These are phyloP conservation scores for Ascodesmis nigricans DNA, from an alignment of 495 filamentous ascomycete species.

Conservation along the genomic window DNA sequence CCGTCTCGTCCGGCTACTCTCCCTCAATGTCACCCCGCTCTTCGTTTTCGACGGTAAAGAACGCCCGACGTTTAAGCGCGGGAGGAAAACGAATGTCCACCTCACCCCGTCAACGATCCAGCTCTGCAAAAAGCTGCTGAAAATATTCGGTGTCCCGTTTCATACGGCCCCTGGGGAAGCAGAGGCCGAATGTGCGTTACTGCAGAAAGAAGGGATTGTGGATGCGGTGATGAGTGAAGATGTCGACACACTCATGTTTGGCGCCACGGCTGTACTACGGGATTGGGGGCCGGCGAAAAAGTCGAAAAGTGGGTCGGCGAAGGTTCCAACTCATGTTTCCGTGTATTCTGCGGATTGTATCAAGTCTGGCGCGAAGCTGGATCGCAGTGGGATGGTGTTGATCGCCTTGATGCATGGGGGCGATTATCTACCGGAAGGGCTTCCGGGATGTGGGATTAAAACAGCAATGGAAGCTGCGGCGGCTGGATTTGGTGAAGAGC, in stretches of 20 bases:
- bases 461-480: slow-evolving; percentile 72
- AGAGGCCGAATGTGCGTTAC: slow-evolving; percentile 80
- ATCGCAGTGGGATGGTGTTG: slow-evolving; percentile 75
- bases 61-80: slow-evolving; percentile 79
- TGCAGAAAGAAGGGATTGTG: slow-evolving; percentile 67
- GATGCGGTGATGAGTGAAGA: slow-evolving; percentile 95
- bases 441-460: slow-evolving; percentile 70
- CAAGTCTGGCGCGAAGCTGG: slow-evolving; percentile 35
- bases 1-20: slow-evolving; percentile 62
- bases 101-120: slow-evolving; percentile 30
- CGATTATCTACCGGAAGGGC: slow-evolving; percentile 78
- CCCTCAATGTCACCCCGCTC: slow-evolving; percentile 60
- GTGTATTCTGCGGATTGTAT: slow-evolving; percentile 41
- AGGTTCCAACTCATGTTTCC: slow-evolving; percentile 62
- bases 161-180: slow-evolving; percentile 89
- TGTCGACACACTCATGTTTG: slow-evolving; percentile 97
- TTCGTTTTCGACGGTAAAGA: slow-evolving; percentile 91
- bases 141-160: slow-evolving; percentile 61
- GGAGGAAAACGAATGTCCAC: slow-evolving; percentile 35
- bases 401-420: slow-evolving; percentile 91
- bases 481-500: slow-evolving; percentile 63
- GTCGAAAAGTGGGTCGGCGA: slow-evolving; percentile 26
- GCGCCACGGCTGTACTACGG: slow-evolving; percentile 50
- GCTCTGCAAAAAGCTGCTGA: slow-evolving; percentile 54
- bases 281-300: slow-evolving; percentile 66